Percentiles rank a stretch among this genome's conserved stretches.
phyloP scores from a whole-genome alignment of 768 basidiomycete genomes.

The Mycena capillaripes region DNA sequence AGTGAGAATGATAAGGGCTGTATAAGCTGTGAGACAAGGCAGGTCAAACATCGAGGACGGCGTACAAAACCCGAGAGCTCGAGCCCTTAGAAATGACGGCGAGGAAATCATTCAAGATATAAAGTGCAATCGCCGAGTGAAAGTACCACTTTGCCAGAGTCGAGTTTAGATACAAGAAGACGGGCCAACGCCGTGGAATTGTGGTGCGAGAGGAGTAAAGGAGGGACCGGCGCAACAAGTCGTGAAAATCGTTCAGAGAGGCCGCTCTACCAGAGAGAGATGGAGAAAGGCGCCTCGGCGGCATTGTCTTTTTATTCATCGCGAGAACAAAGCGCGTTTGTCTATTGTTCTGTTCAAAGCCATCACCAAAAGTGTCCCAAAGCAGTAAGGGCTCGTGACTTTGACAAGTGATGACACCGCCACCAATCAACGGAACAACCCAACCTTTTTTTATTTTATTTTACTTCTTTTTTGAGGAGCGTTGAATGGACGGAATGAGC shows the following conservation, averaged over 20 bases:
- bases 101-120: conserved; percentile 15
- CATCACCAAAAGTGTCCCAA: no score
- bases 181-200: no score
- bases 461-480: no score
- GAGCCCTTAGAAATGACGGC: conserved; percentile 22
- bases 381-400: no score
- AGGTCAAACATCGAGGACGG: neutral
- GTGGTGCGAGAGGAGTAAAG: conserved; percentile 5
- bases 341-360: no score
- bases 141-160: no score
- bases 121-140: neutral
- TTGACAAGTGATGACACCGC: no score
- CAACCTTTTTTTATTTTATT: no score
- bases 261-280: conserved; percentile 32
- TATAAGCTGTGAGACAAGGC: neutral
- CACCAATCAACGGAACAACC: no score
- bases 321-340: neutral
- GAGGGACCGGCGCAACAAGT: neutral
- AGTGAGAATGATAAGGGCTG: conserved; percentile 59
- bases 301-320: neutral
- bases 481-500: no score
- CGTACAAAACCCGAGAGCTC: conserved; percentile 35
- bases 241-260: conserved; percentile 31
- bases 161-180: no score
- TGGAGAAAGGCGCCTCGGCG: neutral